phyloP scores from a whole-genome alignment of 2,329 filamentous ascomycete genomes.

The Fusarium vanettenii region DNA sequence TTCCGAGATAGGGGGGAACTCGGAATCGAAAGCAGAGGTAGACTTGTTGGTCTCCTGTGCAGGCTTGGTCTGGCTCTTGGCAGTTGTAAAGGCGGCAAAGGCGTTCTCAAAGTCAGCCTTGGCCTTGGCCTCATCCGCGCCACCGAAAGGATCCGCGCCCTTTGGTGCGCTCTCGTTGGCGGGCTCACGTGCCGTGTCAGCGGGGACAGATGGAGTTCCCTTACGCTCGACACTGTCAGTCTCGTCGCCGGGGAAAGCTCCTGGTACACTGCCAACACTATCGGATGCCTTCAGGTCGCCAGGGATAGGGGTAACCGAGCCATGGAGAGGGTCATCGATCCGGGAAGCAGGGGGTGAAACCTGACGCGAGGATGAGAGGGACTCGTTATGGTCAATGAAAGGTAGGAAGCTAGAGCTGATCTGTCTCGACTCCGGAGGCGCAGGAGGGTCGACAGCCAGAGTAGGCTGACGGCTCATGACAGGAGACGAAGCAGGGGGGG shows the following conservation, averaged over 20 bases:
- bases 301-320: conserved; percentile 43
- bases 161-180: conserved; percentile 35
- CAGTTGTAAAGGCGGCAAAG: conserved; percentile 78
- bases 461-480: conserved; percentile 72
- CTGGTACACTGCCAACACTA: conserved; percentile 38
- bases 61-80: conserved; percentile 60
- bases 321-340: conserved; percentile 62
- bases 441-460: conserved; percentile 65
- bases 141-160: conserved; percentile 62
- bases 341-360: conserved; percentile 75
- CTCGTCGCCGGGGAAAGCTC: conserved; percentile 53
- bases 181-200: conserved; percentile 34
- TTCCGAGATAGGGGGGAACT: conserved; percentile 95
- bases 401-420: conserved; percentile 82
- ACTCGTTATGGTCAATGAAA: conserved; percentile 74
- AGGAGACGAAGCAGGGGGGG: conserved; percentile 70
- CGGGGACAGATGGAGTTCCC: conserved; percentile 50
- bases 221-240: conserved; percentile 44
- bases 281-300: conserved; percentile 33
- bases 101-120: conserved; percentile 89
- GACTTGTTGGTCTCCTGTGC: conserved; percentile 56
- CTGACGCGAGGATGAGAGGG: conserved; percentile 81
- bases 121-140: conserved; percentile 67
- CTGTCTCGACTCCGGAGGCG: conserved; percentile 79
- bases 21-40: conserved; percentile 71